phyloP scores from a whole-genome alignment of 768 basidiomycete genomes.

The Lyophyllum decastes region DNA sequence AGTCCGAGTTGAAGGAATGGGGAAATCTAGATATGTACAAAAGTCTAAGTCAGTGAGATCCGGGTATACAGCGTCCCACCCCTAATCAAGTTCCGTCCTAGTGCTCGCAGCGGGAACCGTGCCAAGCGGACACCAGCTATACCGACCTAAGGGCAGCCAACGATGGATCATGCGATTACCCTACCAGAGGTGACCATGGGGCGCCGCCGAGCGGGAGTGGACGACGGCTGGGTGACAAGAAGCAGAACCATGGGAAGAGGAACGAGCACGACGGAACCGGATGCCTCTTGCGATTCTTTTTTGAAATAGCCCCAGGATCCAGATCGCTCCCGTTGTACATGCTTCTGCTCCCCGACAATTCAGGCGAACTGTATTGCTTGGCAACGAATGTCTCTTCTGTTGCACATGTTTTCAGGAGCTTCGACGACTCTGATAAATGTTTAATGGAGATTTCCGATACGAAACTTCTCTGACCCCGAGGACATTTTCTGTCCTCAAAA shows the following conservation, averaged over 20 bases:
- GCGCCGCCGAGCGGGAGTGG: not conserved
- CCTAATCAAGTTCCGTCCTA: not conserved
- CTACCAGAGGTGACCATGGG: not conserved
- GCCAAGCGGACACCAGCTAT: not conserved
- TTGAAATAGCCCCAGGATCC: not conserved
- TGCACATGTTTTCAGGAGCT: not conserved
- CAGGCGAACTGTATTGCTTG: not conserved
- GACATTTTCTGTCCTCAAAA: not conserved
- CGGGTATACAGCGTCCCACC: not conserved
- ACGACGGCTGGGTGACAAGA: not conserved
- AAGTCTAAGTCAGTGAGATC: not conserved
- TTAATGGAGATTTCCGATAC: not conserved
- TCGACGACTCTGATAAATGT: not conserved
- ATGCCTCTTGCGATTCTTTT: not conserved
- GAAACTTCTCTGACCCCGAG: not conserved
- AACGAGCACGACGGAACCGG: constrained; percentile 15
- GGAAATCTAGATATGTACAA: not conserved
- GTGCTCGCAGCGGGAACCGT: not conserved
- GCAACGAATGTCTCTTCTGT: not conserved
- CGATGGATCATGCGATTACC: not conserved
- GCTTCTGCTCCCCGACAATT: not conserved
- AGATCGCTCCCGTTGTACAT: not conserved
- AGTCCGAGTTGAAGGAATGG: not conserved
- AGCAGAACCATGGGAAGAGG: not conserved
- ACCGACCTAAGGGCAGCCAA: not conserved